Conservation (phyloP, 768 basidiomycete species). For the Agrocybe praecox region DNA sequence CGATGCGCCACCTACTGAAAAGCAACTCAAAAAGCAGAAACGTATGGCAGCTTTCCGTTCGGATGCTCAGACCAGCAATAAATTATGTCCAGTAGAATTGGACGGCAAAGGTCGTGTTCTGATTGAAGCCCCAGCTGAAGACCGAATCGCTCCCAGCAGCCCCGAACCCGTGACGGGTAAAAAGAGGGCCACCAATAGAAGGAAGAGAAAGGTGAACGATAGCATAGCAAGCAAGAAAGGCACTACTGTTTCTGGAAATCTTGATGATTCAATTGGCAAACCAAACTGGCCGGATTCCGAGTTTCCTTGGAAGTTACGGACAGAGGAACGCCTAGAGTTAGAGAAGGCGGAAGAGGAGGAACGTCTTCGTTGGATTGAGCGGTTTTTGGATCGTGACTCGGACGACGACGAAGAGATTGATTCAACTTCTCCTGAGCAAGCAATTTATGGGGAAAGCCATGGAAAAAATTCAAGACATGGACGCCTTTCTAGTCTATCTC, state of each 20-base stretch:
- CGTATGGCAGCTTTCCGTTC: slow-evolving; percentile 71
- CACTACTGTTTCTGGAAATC: slow-evolving; percentile 16
- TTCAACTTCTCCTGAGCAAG: slow-evolving; percentile 19
- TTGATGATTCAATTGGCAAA: slow-evolving; percentile 40
- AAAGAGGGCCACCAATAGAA: slow-evolving; percentile 40
- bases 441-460: background rate
- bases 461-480: slow-evolving; percentile 18
- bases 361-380: slow-evolving; percentile 65
- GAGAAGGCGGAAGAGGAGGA: slow-evolving; percentile 60
- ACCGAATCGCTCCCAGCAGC: slow-evolving; percentile 24
- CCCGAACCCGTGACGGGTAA: slow-evolving; percentile 36
- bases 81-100: slow-evolving; percentile 63
- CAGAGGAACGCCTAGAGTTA: slow-evolving; percentile 53
- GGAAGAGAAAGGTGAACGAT: slow-evolving; percentile 54
- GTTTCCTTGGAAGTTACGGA: slow-evolving; percentile 76
- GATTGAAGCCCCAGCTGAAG: slow-evolving; percentile 54
- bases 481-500: slow-evolving; percentile 24
- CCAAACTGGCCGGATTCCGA: slow-evolving; percentile 81
- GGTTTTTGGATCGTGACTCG: slow-evolving; percentile 74
- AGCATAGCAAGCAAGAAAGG: slow-evolving; percentile 34
- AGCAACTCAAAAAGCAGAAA: slow-evolving; percentile 66
- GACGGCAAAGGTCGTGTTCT: slow-evolving; percentile 74
- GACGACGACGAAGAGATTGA: slow-evolving; percentile 52
- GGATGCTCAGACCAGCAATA: slow-evolving; percentile 33
- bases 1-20: slow-evolving; percentile 50